These are phyloP conservation scores for Prototheca cutis DNA, from an alignment of 163 green algal species.

Conservation along the genomic window DNA sequence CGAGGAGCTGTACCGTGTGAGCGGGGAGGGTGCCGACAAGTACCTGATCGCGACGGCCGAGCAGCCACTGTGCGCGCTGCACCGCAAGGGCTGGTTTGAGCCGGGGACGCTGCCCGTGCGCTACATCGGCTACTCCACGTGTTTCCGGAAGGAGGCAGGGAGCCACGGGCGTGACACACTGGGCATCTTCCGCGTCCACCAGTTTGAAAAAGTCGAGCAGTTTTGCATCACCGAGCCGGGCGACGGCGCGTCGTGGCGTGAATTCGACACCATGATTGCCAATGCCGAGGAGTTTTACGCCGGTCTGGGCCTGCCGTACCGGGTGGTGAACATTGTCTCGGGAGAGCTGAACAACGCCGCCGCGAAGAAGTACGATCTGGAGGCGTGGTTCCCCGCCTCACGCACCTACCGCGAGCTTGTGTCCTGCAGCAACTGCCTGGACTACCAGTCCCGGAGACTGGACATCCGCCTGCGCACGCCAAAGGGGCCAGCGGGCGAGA, in stretches of 20 bases:
- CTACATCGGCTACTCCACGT: conserved; percentile 95
- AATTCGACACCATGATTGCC: conserved; percentile 90
- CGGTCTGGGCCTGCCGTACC: conserved; percentile 79
- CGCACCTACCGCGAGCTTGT: conserved; percentile 90
- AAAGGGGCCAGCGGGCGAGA: conserved; percentile 45
- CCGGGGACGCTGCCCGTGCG: conserved; percentile 40
- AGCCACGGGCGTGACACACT: conserved; percentile 92
- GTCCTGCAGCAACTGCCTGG: conserved; percentile 95
- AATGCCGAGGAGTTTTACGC: conserved; percentile 91
- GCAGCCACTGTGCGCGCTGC: conserved; percentile 95
- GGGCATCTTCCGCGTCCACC: conserved; percentile 98
- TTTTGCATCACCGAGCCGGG: conserved; percentile 82
- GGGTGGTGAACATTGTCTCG: conserved; percentile 94
- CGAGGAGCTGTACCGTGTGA: conserved; percentile 98
- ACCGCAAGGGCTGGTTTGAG: conserved; percentile 85
- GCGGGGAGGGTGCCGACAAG: conserved; percentile 91
- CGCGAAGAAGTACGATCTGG: conserved; percentile 97
- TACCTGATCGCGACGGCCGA: conserved; percentile 98
- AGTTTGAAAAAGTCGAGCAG: conserved; percentile 99
- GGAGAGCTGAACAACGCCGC: conserved; percentile 95
- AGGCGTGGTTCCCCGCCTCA: conserved; percentile 94
- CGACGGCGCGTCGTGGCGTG: conserved; percentile 76
- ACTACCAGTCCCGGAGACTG: conserved; percentile 91
- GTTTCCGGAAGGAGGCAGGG: conserved; percentile 98
- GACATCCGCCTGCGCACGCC: conserved; percentile 68